These are phyloP conservation scores for Rehmannia glutinosa DNA, from an alignment of 257 asterid species.

Conservation along the genomic window DNA sequence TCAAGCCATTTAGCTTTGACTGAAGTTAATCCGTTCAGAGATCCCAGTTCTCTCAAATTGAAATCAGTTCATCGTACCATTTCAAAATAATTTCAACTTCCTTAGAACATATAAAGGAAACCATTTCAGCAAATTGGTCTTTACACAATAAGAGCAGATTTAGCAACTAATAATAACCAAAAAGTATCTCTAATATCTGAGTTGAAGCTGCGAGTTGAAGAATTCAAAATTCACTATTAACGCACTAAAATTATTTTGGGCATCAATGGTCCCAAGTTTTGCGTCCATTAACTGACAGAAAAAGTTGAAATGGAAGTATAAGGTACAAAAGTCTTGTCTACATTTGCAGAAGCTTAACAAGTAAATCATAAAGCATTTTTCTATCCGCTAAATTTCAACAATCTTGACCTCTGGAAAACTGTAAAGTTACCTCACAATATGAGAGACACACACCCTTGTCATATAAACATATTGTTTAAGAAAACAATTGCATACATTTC, in stretches of 20 bases:
- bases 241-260: not conserved
- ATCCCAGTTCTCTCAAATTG: too few species aligned
- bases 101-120: not conserved
- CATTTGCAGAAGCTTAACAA: not conserved
- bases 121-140: not conserved
- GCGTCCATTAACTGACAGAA: not conserved
- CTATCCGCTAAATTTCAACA: too few species aligned
- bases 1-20: conserved; percentile 3
- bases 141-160: not conserved
- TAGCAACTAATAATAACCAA: not conserved
- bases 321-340: not conserved
- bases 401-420: too few species aligned
- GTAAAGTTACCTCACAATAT: too few species aligned
- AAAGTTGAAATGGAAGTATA: not conserved
- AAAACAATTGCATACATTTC: not conserved
- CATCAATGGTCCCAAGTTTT: not conserved
- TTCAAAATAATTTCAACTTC: not conserved
- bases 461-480: too few species aligned
- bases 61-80: too few species aligned
- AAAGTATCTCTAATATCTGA: not conserved
- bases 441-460: too few species aligned
- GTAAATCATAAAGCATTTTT: not conserved
- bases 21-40: not conserved
- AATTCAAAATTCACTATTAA: not conserved
- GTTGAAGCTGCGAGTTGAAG: not conserved